Percentiles rank a stretch among this genome's conserved stretches.
Conservation (phyloP, 1,284 basidiomycete genomes). For the Cerrena zonata region DNA sequence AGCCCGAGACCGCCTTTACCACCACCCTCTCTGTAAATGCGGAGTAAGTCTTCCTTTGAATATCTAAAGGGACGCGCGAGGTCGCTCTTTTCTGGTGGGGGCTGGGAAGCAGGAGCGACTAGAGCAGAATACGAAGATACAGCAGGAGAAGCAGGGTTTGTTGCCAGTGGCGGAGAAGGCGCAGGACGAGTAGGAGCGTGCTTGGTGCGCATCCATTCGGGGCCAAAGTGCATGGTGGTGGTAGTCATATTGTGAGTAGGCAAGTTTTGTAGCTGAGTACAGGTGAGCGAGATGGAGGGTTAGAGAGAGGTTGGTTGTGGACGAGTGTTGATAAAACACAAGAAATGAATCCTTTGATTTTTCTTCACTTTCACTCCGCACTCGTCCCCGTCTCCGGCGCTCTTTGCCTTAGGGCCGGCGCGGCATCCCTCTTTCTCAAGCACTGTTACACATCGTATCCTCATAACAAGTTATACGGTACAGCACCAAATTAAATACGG, state of each 20-base stretch:
- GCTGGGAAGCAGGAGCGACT: conserved; percentile 51
- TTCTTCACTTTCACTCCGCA: background rate
- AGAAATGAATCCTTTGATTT: conserved; percentile 2
- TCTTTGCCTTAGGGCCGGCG: conserved; percentile 26
- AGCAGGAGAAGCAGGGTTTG: conserved; percentile 39
- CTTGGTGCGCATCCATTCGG: conserved; percentile 85
- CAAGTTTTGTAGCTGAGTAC: conserved; percentile 2
- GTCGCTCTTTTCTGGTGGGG: conserved; percentile 51
- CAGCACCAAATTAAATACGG: too few relatives aligned
- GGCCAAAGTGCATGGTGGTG: conserved; percentile 77
- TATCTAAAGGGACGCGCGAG: conserved; percentile 77
- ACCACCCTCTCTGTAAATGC: conserved; percentile 77
- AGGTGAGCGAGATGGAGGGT: conserved; percentile 1
- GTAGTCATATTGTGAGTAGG: conserved; percentile 52
- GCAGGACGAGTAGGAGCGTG: conserved; percentile 50
- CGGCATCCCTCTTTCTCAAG: too few relatives aligned
- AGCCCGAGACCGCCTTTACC: conserved; percentile 70
- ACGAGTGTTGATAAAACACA: conserved; percentile 1
- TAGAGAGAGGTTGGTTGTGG: too few relatives aligned
- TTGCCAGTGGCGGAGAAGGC: conserved; percentile 51
- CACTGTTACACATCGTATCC: background rate
- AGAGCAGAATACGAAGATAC: conserved; percentile 77
- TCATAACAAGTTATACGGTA: too few relatives aligned
- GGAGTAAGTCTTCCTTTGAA: conserved; percentile 78
- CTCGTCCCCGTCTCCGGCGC: conserved; percentile 4